Conservation (phyloP, 1,284 basidiomycete genomes). For the Trichosporon coremiiforme region DNA sequence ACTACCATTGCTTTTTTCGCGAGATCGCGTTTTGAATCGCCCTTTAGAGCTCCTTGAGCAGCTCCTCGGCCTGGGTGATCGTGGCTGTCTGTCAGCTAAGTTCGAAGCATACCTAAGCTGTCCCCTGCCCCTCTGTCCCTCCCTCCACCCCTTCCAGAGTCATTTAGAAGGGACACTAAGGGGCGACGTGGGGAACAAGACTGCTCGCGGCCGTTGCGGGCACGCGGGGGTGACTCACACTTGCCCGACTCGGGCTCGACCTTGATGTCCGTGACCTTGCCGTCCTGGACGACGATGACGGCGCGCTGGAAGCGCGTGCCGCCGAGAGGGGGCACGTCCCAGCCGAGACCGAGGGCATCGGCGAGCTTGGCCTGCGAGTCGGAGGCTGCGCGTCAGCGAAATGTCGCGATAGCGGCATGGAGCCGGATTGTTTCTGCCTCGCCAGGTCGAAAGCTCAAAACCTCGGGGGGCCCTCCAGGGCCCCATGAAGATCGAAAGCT, state of each 20-base stretch:
- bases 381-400: conserved; percentile 57
- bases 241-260: conserved; percentile 65
- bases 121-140: no score
- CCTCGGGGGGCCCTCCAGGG: no score
- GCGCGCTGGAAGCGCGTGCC: conserved; percentile 67
- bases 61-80: conserved; percentile 63
- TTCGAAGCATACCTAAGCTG: no score
- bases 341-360: conserved; percentile 64
- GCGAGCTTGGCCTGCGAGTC: conserved; percentile 68
- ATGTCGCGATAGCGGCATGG: background rate
- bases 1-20: background rate
- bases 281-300: conserved; percentile 57
- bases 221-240: conserved; percentile 37
- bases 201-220: no score
- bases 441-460: no score
- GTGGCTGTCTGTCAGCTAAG: conserved; percentile 54
- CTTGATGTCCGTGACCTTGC: conserved; percentile 62
- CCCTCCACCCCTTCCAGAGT: no score
- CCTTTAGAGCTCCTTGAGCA: conserved; percentile 61
- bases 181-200: no score
- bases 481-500: no score
- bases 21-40: no score
- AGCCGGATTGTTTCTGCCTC: no score
- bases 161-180: no score
- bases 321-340: conserved; percentile 67